Evolutionary conservation across 345 rosid species (phyloP).

Genomic region (Crucihimalaya himalaica): DNA sequence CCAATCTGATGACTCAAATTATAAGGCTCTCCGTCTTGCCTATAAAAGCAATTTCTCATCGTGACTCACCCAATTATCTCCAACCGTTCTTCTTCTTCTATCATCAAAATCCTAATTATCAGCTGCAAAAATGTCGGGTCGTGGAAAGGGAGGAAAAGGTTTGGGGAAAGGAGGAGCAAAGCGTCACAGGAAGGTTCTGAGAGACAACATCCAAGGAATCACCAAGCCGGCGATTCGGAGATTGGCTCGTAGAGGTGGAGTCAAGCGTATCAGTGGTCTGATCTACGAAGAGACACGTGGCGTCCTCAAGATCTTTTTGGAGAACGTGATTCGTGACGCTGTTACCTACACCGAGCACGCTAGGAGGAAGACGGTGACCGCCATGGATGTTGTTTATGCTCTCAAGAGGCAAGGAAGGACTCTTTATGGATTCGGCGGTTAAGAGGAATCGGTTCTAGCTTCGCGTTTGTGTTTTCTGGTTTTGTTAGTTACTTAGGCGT

Average conservation of each 20-base stretch:
- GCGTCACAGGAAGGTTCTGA: conserved; percentile 46
- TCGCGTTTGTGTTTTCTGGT: conserved; percentile 1
- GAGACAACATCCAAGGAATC: conserved; percentile 47
- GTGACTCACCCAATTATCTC: rapidly evolving
- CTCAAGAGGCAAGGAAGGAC: conserved; percentile 54
- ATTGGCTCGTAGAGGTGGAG: conserved; percentile 53
- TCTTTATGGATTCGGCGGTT: conserved; percentile 43
- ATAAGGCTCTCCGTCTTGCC: neutral
- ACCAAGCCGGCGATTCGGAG: conserved; percentile 50
- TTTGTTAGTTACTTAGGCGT: neutral
- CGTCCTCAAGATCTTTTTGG: conserved; percentile 43
- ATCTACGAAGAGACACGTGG: conserved; percentile 52
- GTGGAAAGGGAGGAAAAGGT: conserved; percentile 48
- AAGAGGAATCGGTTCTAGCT: neutral
- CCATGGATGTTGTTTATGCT: conserved; percentile 52
- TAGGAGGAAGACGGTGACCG: conserved; percentile 49
- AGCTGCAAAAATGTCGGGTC: conserved; percentile 34
- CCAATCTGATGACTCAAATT: neutral
- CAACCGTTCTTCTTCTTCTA: neutral
- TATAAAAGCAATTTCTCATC: conserved; percentile 28
- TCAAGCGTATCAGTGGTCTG: conserved; percentile 56
- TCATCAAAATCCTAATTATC: neutral
- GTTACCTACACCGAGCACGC: conserved; percentile 48
- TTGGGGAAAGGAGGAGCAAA: conserved; percentile 46
- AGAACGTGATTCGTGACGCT: conserved; percentile 43